Conservation (phyloP, 768 basidiomycete species). For the Podaxis sp. region DNA sequence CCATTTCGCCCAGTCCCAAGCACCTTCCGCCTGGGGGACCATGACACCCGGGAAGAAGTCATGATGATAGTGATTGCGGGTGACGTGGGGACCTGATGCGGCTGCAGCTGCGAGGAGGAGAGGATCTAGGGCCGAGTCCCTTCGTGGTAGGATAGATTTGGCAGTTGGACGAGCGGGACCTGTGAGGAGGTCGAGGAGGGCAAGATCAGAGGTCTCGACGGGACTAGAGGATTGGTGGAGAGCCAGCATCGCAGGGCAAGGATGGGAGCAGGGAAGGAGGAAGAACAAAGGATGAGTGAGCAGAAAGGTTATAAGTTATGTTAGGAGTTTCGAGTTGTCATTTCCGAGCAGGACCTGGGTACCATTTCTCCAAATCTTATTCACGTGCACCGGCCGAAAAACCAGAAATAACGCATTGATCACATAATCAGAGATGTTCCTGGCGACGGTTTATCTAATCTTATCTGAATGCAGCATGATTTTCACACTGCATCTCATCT, state of each 20-base stretch:
- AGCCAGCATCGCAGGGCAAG: slow-evolving; percentile 16
- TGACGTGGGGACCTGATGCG: slow-evolving; percentile 72
- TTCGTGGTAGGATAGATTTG: slow-evolving; percentile 43
- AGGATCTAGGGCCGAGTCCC: slow-evolving; percentile 76
- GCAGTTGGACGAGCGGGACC: slow-evolving; percentile 38
- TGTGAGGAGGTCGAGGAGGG: slow-evolving; percentile 64
- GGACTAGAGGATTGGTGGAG: slow-evolving; percentile 17
- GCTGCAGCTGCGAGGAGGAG: slow-evolving; percentile 73
- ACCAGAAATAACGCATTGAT: not conserved
- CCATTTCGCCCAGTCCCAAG: slow-evolving; percentile 59
- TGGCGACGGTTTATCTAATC: not conserved
- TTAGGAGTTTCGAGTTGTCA: not conserved
- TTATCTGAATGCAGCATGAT: not conserved
- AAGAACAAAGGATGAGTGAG: slow-evolving; percentile 9
- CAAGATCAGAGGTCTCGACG: slow-evolving; percentile 43
- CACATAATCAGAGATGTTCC: not conserved
- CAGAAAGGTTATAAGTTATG: not conserved
- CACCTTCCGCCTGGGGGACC: slow-evolving; percentile 45
- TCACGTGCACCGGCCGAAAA: slow-evolving; percentile 1
- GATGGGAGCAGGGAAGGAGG: slow-evolving; percentile 10
- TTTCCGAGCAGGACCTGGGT: slow-evolving; percentile 5
- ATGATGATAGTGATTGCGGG: slow-evolving; percentile 84
- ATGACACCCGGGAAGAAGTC: slow-evolving; percentile 64
- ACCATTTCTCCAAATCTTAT: not conserved
- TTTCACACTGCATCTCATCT: not conserved